A percentile compares a stretch with the other conserved stretches of the same genome.
phyloP scores from a whole-genome alignment of 192 early-diverging fungal species.

The Backusella tarrabulga region DNA sequence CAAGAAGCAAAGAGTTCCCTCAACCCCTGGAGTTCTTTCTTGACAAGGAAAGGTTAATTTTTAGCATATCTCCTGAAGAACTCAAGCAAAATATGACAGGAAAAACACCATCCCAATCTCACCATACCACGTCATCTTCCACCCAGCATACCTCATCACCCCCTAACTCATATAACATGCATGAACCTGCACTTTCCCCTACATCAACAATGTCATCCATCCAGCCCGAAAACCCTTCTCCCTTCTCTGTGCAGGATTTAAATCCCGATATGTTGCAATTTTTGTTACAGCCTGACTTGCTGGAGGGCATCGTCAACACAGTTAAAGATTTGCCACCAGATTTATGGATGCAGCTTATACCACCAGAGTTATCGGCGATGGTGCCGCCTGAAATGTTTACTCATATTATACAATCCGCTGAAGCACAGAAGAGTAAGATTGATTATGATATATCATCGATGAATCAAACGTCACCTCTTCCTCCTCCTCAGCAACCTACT shows the following conservation, averaged over 20 bases:
- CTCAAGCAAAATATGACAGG: neutral
- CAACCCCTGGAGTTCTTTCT: constrained; percentile 14
- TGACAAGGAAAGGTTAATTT: constrained; percentile 2
- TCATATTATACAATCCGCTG: neutral
- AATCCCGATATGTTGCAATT: neutral
- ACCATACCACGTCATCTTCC: neutral
- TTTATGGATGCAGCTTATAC: neutral
- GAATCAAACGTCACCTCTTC: neutral
- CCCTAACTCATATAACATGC: neutral
- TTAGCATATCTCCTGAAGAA: constrained; percentile 9
- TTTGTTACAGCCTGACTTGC: constrained; percentile 5
- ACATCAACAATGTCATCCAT: neutral
- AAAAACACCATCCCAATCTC: constrained; percentile 1
- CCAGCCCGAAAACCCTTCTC: neutral
- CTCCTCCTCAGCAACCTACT: neutral
- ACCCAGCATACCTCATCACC: neutral
- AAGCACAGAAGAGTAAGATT: neutral
- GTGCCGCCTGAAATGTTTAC: constrained; percentile 12
- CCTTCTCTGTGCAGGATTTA: neutral
- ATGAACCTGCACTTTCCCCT: neutral
- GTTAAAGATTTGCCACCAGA: constrained; percentile 6
- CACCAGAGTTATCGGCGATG: neutral
- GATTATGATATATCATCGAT: neutral
- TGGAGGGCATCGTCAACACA: neutral
- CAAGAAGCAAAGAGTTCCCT: neutral